These are phyloP conservation scores for Fusarium tupiense DNA, from an alignment of 2,329 filamentous ascomycete genomes.

Conservation along the genomic window DNA sequence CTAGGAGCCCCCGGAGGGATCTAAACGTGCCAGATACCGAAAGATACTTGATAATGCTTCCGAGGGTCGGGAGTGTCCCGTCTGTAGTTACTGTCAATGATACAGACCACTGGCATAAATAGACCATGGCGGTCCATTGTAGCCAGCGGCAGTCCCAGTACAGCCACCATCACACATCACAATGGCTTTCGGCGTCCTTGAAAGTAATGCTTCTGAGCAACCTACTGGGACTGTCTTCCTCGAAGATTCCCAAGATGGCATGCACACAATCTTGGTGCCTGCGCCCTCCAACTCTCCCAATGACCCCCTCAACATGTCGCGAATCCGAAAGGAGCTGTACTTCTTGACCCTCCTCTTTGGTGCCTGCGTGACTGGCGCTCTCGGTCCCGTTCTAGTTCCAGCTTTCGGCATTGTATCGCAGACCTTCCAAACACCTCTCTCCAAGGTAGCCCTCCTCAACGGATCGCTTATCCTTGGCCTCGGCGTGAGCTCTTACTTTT, in stretches of 20 bases:
- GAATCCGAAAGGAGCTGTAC: background rate
- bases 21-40: too few relatives aligned
- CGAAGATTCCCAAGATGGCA: background rate
- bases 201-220: background rate
- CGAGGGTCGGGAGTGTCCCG: background rate
- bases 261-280: background rate
- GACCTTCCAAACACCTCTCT: background rate
- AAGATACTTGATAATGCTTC: background rate
- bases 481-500: background rate
- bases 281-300: background rate
- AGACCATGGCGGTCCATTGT: background rate
- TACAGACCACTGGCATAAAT: background rate
- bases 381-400: background rate
- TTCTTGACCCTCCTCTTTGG: conserved; percentile 1
- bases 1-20: too few relatives aligned
- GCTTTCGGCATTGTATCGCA: background rate
- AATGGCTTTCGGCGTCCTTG: background rate
- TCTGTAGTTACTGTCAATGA: background rate
- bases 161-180: background rate
- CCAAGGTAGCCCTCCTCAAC: background rate
- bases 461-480: background rate
- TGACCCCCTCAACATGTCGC: background rate
- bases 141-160: too few relatives aligned
- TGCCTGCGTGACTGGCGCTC: background rate
- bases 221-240: background rate